Evolutionary conservation across 139 green algal species (phyloP).

Genomic region (Closterium sp.): DNA sequence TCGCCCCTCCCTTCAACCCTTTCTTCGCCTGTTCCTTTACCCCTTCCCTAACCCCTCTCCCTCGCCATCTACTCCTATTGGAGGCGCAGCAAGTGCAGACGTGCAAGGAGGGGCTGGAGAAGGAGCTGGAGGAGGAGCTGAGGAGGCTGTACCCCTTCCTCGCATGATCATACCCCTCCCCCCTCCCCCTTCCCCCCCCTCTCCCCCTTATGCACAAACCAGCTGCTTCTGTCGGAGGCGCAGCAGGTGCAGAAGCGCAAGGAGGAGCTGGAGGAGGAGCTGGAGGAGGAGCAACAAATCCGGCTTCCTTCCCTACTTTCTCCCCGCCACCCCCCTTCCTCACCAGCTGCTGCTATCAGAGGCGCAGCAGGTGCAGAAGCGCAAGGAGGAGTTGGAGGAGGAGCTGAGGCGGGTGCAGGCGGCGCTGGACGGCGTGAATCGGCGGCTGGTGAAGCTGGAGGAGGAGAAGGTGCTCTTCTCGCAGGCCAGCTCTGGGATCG

Average conservation of each 20-base stretch:
- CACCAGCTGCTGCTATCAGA: conserved; percentile 2
- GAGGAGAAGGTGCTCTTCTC: conserved; percentile 49
- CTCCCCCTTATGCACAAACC: too few species aligned
- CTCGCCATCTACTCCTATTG: too few species aligned
- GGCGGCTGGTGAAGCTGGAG: conserved; percentile 35
- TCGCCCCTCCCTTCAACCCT: too few species aligned
- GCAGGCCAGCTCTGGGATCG: conserved; percentile 22
- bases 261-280: conserved; percentile 29
- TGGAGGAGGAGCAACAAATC: neutral
- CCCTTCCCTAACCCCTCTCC: too few species aligned
- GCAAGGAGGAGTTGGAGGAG: conserved; percentile 33
- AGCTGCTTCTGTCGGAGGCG: conserved; percentile 10
- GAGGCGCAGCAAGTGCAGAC: conserved; percentile 24
- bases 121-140: conserved; percentile 39
- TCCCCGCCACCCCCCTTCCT: too few species aligned
- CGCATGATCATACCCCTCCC: too few species aligned
- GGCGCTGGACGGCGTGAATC: neutral
- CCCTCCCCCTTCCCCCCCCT: too few species aligned
- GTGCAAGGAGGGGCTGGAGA: neutral
- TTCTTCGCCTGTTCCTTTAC: too few species aligned
- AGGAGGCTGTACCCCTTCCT: neutral
- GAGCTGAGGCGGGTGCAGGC: conserved; percentile 32
- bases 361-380: conserved; percentile 24
- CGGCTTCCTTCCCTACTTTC: too few species aligned
- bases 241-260: conserved; percentile 14